Evolutionary conservation across 371 early-diverging fungal species (phyloP).

Genomic region (Mucor mucedo): DNA sequence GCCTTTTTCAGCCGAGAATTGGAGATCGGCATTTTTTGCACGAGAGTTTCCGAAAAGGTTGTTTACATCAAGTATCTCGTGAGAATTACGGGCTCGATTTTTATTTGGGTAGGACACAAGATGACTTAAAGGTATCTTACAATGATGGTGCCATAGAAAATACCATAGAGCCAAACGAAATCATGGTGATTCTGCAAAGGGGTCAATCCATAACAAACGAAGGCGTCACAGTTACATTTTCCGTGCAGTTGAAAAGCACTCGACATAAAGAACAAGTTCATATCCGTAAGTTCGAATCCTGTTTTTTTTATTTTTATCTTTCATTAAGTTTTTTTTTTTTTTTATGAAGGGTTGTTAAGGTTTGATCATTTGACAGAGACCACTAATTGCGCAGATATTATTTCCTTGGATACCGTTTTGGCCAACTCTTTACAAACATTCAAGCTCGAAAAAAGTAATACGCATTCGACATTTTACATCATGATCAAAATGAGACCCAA

Average conservation of each 20-base stretch:
- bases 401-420: not conserved
- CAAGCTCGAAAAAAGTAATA: not conserved
- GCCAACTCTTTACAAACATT: not conserved
- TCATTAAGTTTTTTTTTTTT: not conserved
- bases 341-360: constrained; percentile 1
- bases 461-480: not conserved
- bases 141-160: not conserved
- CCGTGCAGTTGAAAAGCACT: not conserved
- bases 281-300: not conserved
- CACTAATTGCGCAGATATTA: not conserved
- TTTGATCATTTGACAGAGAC: not conserved
- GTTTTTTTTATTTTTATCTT: no score
- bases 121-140: not conserved
- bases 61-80: constrained; percentile 4
- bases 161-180: not conserved
- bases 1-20: not conserved
- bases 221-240: not conserved
- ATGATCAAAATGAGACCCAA: not conserved
- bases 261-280: not conserved
- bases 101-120: not conserved
- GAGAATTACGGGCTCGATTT: constrained; percentile 1
- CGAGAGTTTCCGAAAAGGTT: not conserved
- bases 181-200: not conserved
- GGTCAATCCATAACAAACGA: not conserved
- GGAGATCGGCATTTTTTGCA: not conserved